phyloP scores from a whole-genome alignment of 495 filamentous ascomycete species.

The Paragyromitra xinjiangensis region DNA sequence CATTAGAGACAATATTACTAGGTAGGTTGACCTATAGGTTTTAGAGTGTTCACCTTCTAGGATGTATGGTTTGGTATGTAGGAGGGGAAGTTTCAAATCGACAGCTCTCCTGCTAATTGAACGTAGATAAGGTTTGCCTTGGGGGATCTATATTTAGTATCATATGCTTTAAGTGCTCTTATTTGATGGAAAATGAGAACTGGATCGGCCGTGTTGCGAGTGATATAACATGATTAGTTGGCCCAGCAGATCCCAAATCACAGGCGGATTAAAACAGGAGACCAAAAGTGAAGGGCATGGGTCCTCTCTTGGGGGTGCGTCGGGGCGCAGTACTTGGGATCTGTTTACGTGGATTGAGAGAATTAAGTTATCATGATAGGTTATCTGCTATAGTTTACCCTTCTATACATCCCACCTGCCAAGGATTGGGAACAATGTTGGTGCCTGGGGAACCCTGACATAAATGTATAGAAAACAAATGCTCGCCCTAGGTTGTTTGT shows the following conservation, averaged over 20 bases:
- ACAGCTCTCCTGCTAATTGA: no score
- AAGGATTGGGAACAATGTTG: not conserved
- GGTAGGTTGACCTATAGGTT: no score
- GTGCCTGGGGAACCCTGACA: not conserved
- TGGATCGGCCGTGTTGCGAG: not conserved
- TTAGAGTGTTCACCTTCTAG: no score
- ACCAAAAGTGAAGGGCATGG: no score
- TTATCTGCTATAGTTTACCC: not conserved
- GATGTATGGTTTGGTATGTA: no score
- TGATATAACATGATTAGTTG: not conserved
- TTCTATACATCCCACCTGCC: not conserved
- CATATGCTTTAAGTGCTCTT: no score
- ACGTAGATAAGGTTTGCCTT: no score
- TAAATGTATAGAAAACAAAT: not conserved
- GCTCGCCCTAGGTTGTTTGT: not conserved
- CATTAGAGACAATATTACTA: no score
- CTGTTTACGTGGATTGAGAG: not conserved
- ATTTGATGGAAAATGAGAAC: not conserved
- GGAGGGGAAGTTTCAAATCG: no score
- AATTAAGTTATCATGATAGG: not conserved
- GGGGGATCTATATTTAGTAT: no score
- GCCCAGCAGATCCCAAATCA: not conserved
- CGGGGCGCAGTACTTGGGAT: no score
- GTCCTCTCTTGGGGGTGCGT: not conserved
- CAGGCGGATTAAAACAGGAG: no score